Evolutionary conservation across 2,329 filamentous ascomycete genomes (phyloP), one percentile per base, ranked within the genome.

Genomic region (Microdochium nivale): DNA sequence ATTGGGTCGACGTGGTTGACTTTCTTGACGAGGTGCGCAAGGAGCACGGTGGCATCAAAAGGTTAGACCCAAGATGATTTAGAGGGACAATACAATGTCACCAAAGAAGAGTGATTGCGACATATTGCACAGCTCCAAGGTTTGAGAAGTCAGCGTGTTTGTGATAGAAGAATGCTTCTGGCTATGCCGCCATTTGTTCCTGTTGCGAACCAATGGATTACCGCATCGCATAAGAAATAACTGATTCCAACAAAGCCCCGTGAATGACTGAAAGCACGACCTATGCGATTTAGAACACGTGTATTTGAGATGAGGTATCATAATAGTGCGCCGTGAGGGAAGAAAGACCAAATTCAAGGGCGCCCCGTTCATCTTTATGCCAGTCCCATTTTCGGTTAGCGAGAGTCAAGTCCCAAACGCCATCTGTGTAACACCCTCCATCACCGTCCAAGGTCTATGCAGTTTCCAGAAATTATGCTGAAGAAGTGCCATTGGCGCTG

Each of bases 1-100:
- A 75, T 52, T 80, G 82, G 67, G 64, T 80, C 43, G 80, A 84
- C 47, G 61, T 86, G 48, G 65, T 85, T 9, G 82, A 86, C 58
- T 83, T 77, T 54, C 63, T 86, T 51, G 80, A 85, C 56, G 73
- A 72, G 25, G 49, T 58, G 2, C 55, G 59, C 52, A 50, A 54
- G 51, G 48, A 35, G 24, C 11, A n/a, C n/a, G 46, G 46, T 19
- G 40, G 40, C 5, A 44, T 44, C 40, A 44, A 19, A 19, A 44
- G 40, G 19, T 13, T 44, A 5, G 40, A 44, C 13, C 14, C 19
- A 11, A 16, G 19, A n/a, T 44, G 10, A 21, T 44, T 23, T 21
- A 44, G 7, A 3, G 8, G 14, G 13, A 19, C 3, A 19, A 11
- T 40, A 11, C 5, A 30, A 5, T 5, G 11, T 30, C 27, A 30